Evolutionary conservation across 768 basidiomycete species (phyloP), one percentile per base, ranked within the genome.

Genomic region (Mycena albidolilacea): DNA sequence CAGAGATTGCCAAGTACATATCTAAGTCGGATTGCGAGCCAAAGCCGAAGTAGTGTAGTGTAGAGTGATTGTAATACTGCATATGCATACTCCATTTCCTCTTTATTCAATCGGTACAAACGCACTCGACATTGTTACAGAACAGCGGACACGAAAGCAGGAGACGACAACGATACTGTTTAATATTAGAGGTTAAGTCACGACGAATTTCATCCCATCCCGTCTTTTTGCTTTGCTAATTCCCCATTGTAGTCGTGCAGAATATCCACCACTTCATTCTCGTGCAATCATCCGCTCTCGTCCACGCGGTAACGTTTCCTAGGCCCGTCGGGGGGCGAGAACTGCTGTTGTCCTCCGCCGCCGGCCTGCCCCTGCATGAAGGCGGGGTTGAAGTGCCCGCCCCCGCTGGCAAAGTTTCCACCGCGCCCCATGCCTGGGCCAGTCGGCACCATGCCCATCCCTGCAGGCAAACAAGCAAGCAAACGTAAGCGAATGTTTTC

Each of bases 351-450:
- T 66, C 74, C 73, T 70, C 83, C 82, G 23, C 85, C 86, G 15
- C 83, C 84, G 50, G 79, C 81, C 68, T 84, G 82, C 11, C 79
- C 84, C 78, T 86, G 87, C 85, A 92, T 90, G 79, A 94, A 94
- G 23, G 92, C 90, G 4, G 93, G 92, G 79, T 93, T 93, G 84
- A 92, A 90, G 82, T 94, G 92, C 17, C 92, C 92, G 58, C 84
- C 82, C 74, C 82, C 84, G 63, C 76, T 78, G 23, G 38, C 86
- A 63, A 89, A 87, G 65, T 88, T 81, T 64, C 86, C 86, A 35
- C 82, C 87, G 60, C 81, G 79, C 43, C 83, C 87, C 83, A 86
- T 83, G 44, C 78, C 76, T 7, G 71, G 71, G 60, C 79, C 80
- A 66, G 75, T 83, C 67, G 83, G 81, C 85, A 89, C 86, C 85